These are phyloP conservation scores for Talinum fruticosum DNA, from an alignment of 148 eudicot species.

Conservation along the genomic window DNA sequence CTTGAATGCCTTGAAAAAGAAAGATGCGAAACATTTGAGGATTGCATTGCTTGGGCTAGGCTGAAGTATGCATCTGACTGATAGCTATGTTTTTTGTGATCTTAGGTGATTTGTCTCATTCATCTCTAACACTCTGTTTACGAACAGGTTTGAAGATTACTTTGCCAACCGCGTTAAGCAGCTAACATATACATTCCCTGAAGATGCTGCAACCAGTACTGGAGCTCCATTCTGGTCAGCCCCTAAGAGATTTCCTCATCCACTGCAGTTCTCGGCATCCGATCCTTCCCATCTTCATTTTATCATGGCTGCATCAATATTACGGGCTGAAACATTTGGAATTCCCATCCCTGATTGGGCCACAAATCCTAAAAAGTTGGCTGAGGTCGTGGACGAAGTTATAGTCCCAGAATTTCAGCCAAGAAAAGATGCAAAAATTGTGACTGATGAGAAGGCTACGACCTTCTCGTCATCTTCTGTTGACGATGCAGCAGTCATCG, in stretches of 20 bases:
- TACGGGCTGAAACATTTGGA: conserved; percentile 88
- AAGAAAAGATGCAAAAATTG: conserved; percentile 66
- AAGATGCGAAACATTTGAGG: conserved; percentile 78
- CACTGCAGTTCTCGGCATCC: conserved; percentile 57
- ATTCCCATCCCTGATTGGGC: conserved; percentile 85
- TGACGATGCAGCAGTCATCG: conserved; percentile 72
- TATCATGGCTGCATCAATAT: conserved; percentile 58
- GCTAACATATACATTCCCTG: conserved; percentile 81
- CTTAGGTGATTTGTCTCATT: background rate
- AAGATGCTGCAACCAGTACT: conserved; percentile 82
- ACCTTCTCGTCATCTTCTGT: conserved; percentile 64
- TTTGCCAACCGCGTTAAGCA: conserved; percentile 81
- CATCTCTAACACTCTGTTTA: conserved; percentile 9
- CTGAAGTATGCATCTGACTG: conserved; percentile 45
- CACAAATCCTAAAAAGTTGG: conserved; percentile 54
- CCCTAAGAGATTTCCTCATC: conserved; percentile 83
- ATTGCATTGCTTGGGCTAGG: conserved; percentile 83
- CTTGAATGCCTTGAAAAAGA: conserved; percentile 76
- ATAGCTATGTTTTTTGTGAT: conserved; percentile 6
- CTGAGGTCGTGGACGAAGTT: conserved; percentile 68
- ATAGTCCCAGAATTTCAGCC: conserved; percentile 79
- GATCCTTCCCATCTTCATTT: conserved; percentile 78
- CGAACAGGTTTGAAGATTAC: conserved; percentile 84
- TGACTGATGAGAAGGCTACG: conserved; percentile 80
- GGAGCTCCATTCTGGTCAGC: conserved; percentile 98